Evolutionary conservation across 352 stramenopile species (phyloP).

Genomic region (Phytophthora pluvialis): DNA sequence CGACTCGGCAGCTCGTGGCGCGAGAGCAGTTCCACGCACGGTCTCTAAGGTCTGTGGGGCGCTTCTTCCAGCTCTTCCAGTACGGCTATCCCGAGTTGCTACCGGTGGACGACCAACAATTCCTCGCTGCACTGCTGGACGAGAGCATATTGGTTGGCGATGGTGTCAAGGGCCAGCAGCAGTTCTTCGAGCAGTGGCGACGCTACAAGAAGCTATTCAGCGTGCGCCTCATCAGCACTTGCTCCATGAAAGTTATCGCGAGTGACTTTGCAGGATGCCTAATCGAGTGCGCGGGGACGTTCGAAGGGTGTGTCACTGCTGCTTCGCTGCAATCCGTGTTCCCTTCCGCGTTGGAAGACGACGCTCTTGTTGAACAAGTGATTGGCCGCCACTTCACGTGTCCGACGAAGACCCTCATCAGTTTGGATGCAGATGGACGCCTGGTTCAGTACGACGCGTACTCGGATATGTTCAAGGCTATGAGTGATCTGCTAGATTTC

Average conservation of each 20-base stretch:
- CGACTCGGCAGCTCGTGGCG: constrained; percentile 17
- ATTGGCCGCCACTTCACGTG: constrained; percentile 13
- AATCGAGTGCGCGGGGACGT: constrained; percentile 26
- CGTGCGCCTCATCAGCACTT: constrained; percentile 14
- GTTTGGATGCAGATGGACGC: constrained; percentile 19
- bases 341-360: constrained; percentile 10
- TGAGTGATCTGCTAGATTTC: constrained; percentile 21
- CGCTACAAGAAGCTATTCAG: constrained; percentile 47
- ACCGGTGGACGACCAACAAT: constrained; percentile 13
- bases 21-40: constrained; percentile 27
- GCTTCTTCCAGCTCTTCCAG: constrained; percentile 39
- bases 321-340: constrained; percentile 23
- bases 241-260: constrained; percentile 23
- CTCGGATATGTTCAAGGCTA: constrained; percentile 34
- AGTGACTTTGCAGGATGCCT: constrained; percentile 18
- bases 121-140: constrained; percentile 30
- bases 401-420: constrained; percentile 34
- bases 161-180: constrained; percentile 9
- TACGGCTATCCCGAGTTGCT: constrained; percentile 16
- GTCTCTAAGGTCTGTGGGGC: constrained; percentile 14
- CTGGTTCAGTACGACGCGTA: constrained; percentile 38
- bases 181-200: constrained; percentile 49
- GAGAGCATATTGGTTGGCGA: constrained; percentile 20
- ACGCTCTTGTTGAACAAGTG: constrained; percentile 13
- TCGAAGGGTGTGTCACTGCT: constrained; percentile 19